These are phyloP conservation scores for Halocafeteria seosinensis DNA, from an alignment of 108 stramenopile species.

Conservation along the genomic window DNA sequence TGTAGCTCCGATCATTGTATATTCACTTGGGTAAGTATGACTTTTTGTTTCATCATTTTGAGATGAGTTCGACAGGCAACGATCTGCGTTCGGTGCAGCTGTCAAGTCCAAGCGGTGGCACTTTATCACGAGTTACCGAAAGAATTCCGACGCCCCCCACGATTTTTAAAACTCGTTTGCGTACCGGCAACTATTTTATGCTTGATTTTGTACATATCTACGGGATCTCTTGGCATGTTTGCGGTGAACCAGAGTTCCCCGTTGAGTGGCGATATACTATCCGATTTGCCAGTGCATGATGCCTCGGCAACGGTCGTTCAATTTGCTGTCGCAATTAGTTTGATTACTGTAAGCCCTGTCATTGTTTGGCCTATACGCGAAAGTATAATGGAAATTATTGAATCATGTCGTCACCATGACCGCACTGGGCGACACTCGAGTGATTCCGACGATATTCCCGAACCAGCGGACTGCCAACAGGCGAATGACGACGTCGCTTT, in stretches of 20 bases:
- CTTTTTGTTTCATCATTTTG: too few species aligned
- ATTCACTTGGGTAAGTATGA: too few species aligned
- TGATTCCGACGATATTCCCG: neutral
- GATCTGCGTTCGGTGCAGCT: too few species aligned
- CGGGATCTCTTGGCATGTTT: neutral
- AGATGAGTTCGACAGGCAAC: too few species aligned
- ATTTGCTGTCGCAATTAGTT: neutral
- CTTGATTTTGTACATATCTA: neutral
- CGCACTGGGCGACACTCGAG: neutral
- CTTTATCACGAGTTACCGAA: neutral
- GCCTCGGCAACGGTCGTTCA: neutral
- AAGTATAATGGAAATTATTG: neutral
- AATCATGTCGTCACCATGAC: too few species aligned
- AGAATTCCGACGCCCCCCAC: neutral
- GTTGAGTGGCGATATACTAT: neutral
- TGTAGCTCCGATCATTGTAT: too few species aligned
- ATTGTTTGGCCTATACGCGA: neutral
- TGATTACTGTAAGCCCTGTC: neutral
- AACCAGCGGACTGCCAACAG: neutral
- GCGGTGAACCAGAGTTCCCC: neutral
- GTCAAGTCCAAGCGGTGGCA: constrained; percentile 3
- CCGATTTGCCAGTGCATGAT: neutral
- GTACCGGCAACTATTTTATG: neutral
- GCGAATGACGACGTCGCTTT: neutral
- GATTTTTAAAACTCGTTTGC: neutral